A percentile compares a stretch with the other conserved stretches of the same genome.
Evolutionary conservation across 148 eudicot species (phyloP).

Genomic region (Fagopyrum esculentum): DNA sequence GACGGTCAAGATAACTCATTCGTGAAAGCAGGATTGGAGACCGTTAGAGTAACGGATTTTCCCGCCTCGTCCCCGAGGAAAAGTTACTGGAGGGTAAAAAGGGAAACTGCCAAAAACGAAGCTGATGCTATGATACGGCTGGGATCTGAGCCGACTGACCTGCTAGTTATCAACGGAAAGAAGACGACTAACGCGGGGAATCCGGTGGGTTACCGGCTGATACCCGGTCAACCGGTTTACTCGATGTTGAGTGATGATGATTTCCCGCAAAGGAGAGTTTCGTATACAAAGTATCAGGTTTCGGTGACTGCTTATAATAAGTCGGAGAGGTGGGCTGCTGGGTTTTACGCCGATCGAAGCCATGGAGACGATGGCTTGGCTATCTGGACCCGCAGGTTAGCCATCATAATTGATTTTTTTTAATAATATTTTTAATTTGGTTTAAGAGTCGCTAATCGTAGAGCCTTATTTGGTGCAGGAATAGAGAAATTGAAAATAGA

Average conservation of each 20-base stretch:
- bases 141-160: slow-evolving; percentile 36
- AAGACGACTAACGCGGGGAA: slow-evolving; percentile 66
- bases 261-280: slow-evolving; percentile 57
- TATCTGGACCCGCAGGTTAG: slow-evolving; percentile 59
- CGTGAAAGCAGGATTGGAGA: slow-evolving; percentile 26
- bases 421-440: background rate
- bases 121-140: slow-evolving; percentile 36
- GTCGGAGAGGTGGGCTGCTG: slow-evolving; percentile 83
- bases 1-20: slow-evolving; percentile 44
- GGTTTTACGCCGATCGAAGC: slow-evolving; percentile 77
- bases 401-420: background rate
- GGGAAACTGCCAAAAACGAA: slow-evolving; percentile 37
- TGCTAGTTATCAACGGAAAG: slow-evolving; percentile 41
- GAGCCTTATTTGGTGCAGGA: slow-evolving; percentile 29
- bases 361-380: slow-evolving; percentile 78
- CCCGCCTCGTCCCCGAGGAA: slow-evolving; percentile 40
- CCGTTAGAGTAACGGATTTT: slow-evolving; percentile 9
- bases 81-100: slow-evolving; percentile 66
- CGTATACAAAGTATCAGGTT: slow-evolving; percentile 68
- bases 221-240: slow-evolving; percentile 44
- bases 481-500: slow-evolving; percentile 39
- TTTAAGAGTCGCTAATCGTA: too few species aligned
- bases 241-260: slow-evolving; percentile 49
- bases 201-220: slow-evolving; percentile 50
- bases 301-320: slow-evolving; percentile 65